Percentiles rank a stretch among this genome's conserved stretches.
Evolutionary conservation across 2,329 filamentous ascomycete species (phyloP).

Genomic region (Tolypocladium tropicale): DNA sequence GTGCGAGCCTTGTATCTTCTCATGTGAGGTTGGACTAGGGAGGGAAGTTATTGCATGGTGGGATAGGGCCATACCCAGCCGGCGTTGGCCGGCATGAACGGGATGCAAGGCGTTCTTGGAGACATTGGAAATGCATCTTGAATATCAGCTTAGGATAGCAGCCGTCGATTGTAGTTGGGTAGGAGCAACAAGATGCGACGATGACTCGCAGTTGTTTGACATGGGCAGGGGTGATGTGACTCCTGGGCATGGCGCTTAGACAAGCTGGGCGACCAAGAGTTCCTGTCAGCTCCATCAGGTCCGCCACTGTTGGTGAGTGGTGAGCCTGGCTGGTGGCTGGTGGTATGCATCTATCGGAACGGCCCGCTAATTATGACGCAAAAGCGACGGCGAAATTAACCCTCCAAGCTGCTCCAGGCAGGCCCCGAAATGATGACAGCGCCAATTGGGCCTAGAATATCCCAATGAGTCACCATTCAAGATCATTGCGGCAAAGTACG

Average conservation of each 20-base stretch:
- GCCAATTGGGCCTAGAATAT: background rate
- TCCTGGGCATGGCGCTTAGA: background rate
- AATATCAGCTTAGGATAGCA: background rate
- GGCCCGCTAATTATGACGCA: background rate
- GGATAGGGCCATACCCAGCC: background rate
- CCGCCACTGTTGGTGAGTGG: no score
- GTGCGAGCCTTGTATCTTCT: conserved; percentile 54
- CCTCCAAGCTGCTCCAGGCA: background rate
- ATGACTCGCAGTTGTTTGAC: background rate
- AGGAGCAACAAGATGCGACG: background rate
- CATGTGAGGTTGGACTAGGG: conserved; percentile 34
- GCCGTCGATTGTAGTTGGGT: background rate
- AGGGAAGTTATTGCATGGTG: background rate
- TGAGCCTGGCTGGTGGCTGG: no score
- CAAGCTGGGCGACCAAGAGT: no score
- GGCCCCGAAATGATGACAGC: background rate
- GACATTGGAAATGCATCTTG: background rate
- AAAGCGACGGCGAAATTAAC: background rate
- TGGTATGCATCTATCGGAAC: background rate
- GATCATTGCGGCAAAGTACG: background rate
- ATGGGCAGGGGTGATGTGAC: background rate
- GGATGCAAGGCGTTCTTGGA: background rate
- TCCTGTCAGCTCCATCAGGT: no score
- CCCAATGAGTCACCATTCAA: background rate
- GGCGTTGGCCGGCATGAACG: background rate